phyloP scores from a whole-genome alignment of 345 rosid species.

The Euphorbia tirucalli region DNA sequence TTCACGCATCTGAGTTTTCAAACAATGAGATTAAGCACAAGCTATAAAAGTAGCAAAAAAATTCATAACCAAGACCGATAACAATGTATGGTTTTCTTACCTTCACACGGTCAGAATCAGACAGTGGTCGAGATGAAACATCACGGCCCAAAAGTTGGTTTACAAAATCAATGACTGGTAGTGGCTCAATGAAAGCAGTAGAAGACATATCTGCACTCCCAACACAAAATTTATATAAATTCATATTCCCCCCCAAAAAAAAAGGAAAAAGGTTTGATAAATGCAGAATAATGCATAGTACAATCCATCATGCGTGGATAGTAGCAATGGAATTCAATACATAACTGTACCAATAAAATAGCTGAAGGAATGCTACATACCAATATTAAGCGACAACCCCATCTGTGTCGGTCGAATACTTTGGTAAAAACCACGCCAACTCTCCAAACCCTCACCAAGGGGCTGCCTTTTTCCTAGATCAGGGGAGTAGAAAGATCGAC shows the following conservation, averaged over 20 bases:
- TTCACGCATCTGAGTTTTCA: not conserved
- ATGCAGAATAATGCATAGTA: not conserved
- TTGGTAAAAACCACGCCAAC: conserved; percentile 98
- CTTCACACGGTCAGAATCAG: conserved; percentile 96
- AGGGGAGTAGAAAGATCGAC: conserved; percentile 90
- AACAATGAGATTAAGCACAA: not conserved
- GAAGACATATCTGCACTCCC: conserved; percentile 79
- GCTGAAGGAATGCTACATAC: conserved; percentile 23
- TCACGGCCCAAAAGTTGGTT: conserved; percentile 63
- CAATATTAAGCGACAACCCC: conserved; percentile 89
- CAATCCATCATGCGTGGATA: not conserved
- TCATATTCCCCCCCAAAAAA: not conserved
- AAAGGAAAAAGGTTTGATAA: not conserved
- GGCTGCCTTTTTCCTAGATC: conserved; percentile 72
- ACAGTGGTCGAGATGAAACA: conserved; percentile 65
- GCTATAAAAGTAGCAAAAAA: not conserved
- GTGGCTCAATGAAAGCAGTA: conserved; percentile 92
- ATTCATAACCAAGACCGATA: not conserved
- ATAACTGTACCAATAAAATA: not conserved
- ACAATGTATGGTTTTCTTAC: conserved; percentile 26
- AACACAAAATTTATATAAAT: not conserved
- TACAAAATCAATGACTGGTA: conserved; percentile 75
- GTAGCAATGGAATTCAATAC: not conserved
- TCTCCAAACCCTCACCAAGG: conserved; percentile 90
- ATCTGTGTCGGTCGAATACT: conserved; percentile 97